These are phyloP conservation scores for Didymellaceae sp. DNA, from an alignment of 2,329 filamentous ascomycete species.

Conservation along the genomic window DNA sequence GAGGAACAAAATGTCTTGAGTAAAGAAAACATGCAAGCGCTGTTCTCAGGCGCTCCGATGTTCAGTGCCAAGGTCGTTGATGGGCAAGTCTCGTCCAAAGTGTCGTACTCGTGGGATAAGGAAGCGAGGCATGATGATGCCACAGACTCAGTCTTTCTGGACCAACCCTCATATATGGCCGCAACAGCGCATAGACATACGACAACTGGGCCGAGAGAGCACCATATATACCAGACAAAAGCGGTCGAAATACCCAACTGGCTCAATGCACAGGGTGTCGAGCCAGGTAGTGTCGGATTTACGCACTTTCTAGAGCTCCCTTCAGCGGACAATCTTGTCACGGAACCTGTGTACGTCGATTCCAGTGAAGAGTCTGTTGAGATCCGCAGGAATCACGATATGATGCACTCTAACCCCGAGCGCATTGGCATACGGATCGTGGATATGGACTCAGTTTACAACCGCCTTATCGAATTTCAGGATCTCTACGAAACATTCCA, in stretches of 20 bases:
- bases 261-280: conserved; percentile 74
- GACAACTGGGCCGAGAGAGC: conserved; percentile 17
- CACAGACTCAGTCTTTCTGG: conserved; percentile 56
- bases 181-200: conserved; percentile 39
- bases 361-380: conserved; percentile 34
- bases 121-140: conserved; percentile 65
- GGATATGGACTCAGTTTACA: conserved; percentile 41
- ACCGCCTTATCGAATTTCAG: conserved; percentile 48
- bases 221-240: conserved; percentile 41
- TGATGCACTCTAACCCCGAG: conserved; percentile 46
- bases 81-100: conserved; percentile 67
- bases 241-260: conserved; percentile 69
- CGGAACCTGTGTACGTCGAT: conserved; percentile 46
- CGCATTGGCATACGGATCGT: conserved; percentile 47
- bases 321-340: conserved; percentile 65
- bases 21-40: conserved; percentile 67
- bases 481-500: conserved; percentile 62
- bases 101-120: conserved; percentile 72
- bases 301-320: conserved; percentile 71
- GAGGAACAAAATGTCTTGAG: conserved; percentile 28
- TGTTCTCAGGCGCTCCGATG: conserved; percentile 78
- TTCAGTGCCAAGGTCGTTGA: conserved; percentile 69
- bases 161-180: conserved; percentile 47
- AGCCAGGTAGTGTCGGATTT: conserved; percentile 74
- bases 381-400: conserved; percentile 54